These are phyloP conservation scores for Moesziomyces globuligerus DNA, from an alignment of 1,284 basidiomycete species.

Conservation along the genomic window DNA sequence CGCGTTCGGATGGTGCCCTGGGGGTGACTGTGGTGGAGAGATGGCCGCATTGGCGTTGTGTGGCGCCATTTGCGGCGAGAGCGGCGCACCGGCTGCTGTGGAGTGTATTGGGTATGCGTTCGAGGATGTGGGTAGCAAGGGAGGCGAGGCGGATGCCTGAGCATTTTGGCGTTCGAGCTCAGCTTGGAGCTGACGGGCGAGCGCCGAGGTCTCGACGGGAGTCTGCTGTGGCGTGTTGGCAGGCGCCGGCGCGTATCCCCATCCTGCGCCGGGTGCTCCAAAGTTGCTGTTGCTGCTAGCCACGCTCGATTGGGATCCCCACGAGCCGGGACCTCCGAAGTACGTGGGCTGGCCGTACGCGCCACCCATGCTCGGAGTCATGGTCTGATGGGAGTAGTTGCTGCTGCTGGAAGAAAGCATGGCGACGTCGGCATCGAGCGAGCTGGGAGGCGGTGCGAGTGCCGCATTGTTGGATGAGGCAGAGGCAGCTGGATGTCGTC, in stretches of 20 bases:
- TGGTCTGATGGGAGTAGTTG: slow-evolving; percentile 5
- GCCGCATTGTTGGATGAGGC: background rate
- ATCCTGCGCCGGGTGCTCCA: slow-evolving; percentile 8
- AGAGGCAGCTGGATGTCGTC: slow-evolving; percentile 1
- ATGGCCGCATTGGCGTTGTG: background rate
- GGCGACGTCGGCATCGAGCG: slow-evolving; percentile 45
- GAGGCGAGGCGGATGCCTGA: background rate
- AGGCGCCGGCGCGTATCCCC: slow-evolving; percentile 37
- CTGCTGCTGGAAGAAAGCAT: slow-evolving; percentile 37
- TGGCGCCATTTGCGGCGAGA: background rate
- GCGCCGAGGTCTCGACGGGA: slow-evolving; percentile 44
- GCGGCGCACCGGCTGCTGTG: background rate
- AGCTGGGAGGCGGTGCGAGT: slow-evolving; percentile 5
- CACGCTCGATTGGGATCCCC: slow-evolving; percentile 21
- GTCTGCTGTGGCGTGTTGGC: slow-evolving; percentile 55
- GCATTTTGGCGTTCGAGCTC: slow-evolving; percentile 27
- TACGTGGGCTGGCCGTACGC: slow-evolving; percentile 3
- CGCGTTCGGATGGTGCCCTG: background rate
- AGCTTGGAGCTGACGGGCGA: slow-evolving; percentile 46
- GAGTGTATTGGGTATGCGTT: background rate
- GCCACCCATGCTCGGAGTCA: background rate
- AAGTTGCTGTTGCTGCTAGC: slow-evolving; percentile 11
- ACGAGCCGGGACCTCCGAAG: slow-evolving; percentile 30
- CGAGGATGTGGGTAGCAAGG: background rate
- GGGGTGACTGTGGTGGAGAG: slow-evolving; percentile 1